Evolutionary conservation across 23 red algal species (phyloP).

Genomic region (Gracilariopsis chorda): DNA sequence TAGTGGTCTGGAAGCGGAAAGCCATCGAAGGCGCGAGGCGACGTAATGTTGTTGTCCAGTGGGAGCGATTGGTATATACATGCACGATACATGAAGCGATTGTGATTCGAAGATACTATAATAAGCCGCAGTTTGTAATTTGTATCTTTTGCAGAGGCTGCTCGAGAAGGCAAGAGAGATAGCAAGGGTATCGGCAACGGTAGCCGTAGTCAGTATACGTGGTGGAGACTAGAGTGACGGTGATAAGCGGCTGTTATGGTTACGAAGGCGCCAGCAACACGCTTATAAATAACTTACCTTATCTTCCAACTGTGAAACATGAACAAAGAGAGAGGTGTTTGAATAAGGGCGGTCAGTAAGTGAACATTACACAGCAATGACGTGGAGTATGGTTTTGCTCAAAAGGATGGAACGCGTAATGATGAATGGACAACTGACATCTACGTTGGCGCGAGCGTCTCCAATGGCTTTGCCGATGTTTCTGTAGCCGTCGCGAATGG

Average conservation of each 20-base stretch:
- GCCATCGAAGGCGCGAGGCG: no score
- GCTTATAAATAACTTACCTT: slow-evolving; percentile 10
- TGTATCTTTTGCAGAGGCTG: slow-evolving; percentile 60
- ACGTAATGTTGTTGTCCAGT: no score
- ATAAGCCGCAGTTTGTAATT: slow-evolving; percentile 46
- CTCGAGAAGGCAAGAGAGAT: neutral
- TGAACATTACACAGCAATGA: neutral
- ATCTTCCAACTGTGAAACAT: slow-evolving; percentile 14
- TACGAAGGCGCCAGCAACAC: neutral
- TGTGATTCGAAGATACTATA: neutral
- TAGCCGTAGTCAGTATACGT: neutral
- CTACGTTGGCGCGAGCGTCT: slow-evolving; percentile 65
- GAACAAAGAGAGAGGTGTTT: neutral
- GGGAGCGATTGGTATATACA: no score
- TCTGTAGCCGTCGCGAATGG: slow-evolving; percentile 53
- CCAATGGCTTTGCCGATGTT: slow-evolving; percentile 74
- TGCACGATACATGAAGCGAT: no score
- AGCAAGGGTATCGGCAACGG: neutral
- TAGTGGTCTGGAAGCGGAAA: no score
- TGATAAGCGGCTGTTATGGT: neutral
- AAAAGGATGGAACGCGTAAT: neutral
- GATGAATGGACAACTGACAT: slow-evolving; percentile 22
- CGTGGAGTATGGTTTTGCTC: neutral
- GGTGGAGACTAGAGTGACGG: neutral
- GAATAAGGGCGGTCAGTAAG: neutral